phyloP scores from a whole-genome alignment of 1,139 yeast genomes.

The Hyphopichia pseudoburtonii region DNA sequence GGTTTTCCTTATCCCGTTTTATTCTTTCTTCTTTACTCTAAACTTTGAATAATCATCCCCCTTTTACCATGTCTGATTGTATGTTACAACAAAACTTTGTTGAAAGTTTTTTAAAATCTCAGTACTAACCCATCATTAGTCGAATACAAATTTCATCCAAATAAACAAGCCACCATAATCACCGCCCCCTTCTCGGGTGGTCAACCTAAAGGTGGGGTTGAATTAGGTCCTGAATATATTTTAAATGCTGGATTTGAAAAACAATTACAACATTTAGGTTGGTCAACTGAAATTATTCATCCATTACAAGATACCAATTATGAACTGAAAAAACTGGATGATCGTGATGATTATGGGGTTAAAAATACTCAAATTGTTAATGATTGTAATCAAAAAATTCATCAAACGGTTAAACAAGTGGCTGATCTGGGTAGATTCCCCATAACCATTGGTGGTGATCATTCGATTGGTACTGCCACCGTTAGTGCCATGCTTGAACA shows the following conservation, averaged over 20 bases:
- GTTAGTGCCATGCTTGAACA: conserved; percentile 77
- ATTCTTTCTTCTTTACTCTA: no score
- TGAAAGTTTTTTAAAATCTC: no score
- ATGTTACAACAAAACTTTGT: no score
- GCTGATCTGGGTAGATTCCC: conserved; percentile 63
- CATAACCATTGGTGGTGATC: conserved; percentile 93
- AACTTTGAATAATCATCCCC: no score
- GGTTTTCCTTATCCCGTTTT: no score
- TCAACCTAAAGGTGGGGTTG: conserved; percentile 92
- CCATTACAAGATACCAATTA: conserved; percentile 57
- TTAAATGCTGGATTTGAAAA: conserved; percentile 67
- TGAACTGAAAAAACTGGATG: conserved; percentile 39
- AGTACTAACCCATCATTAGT: conserved; percentile 14
- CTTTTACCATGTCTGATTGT: conserved; percentile 12
- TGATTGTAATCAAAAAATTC: conserved; percentile 64
- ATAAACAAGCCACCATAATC: conserved; percentile 60
- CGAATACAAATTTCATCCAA: conserved; percentile 51
- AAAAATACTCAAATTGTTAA: conserved; percentile 80
- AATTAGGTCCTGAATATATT: conserved; percentile 84
- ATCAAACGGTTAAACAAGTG: conserved; percentile 54
- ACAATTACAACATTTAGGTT: conserved; percentile 67
- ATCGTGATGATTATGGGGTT: conserved; percentile 53
- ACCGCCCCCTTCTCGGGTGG: conserved; percentile 97
- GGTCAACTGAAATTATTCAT: conserved; percentile 58
- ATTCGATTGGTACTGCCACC: conserved; percentile 93